Base-by-base conservation (phyloP, 257 asterid species). In the Verbena officinalis region DNA sequence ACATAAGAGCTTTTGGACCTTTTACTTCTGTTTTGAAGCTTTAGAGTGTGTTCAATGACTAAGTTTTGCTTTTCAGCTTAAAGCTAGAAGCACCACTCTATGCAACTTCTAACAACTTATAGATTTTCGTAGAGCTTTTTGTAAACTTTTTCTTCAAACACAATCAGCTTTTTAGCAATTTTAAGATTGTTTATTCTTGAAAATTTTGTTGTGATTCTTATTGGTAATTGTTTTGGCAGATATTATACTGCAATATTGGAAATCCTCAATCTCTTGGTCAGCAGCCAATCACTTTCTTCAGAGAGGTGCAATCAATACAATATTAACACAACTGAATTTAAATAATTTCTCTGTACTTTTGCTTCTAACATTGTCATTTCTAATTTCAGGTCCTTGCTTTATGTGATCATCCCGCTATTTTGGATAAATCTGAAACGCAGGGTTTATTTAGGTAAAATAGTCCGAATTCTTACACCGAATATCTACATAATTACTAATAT, bases 231-330 rank as follows among this genome's bases (percentile, higher is more conserved):
- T 58, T 64, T 73, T 34, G 56, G 65, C 94, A 93, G 97, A 87
- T 93, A 55, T 62, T 93, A 16, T 93, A 90, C 74, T 93, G 97
- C 83, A 93, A 90, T 50, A 93, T 90, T 50, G 98, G 98, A 51
- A 93, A 93, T 69, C 98, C 98, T 64, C 98, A 93, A 65, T 82
- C 97, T 38, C 88, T 93, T 45, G 96, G 90, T 59, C 98, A 93
- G 81, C 96, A 87, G 73, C 97, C 98, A 51, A 81, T 93, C 78
- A 87, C 97, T 14, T 93, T 93, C 77, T 93, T 93, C 72, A 85
- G 98, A 77, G 98, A 93, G 98, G 98, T 93, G 11, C 14, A 85
- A 64, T 3, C 21, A 27, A 27, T 71, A 5, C 7, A n/a, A n/a
- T 2, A 4, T 36, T 40, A 45, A 42, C 54, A 14, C 12, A 17